Conservation (phyloP, 805 yeast species). For the Grigorovia humatica region DNA sequence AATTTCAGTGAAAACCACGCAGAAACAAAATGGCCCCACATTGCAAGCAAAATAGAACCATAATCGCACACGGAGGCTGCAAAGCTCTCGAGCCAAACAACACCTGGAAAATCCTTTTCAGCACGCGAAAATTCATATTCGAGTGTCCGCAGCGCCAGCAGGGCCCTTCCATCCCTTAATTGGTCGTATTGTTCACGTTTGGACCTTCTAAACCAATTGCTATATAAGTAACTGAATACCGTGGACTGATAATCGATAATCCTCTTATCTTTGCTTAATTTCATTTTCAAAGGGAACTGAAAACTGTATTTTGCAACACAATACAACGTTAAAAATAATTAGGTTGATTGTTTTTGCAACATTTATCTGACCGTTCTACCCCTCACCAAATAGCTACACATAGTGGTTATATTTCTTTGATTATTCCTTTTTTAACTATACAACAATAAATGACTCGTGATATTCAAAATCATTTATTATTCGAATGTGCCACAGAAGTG, state of each 20-base stretch:
- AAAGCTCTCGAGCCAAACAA: background rate
- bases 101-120: background rate
- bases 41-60: background rate
- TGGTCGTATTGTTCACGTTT: background rate
- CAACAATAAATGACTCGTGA: slow-evolving; percentile 57
- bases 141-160: background rate
- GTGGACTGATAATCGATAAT: background rate
- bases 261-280: background rate
- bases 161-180: background rate
- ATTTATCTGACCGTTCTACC: background rate
- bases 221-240: background rate
- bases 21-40: background rate
- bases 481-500: slow-evolving; percentile 94
- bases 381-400: background rate
- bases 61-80: background rate
- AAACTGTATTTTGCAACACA: background rate
- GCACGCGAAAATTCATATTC: background rate
- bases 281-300: background rate
- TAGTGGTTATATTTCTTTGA: no score
- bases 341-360: no score
- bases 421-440: no score
- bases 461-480: slow-evolving; percentile 74
- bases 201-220: background rate
- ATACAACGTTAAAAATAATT: no score
- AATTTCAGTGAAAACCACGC: background rate